Evolutionary conservation across 2,329 filamentous ascomycete genomes (phyloP).

Genomic region (Aspergillus bombycis): DNA sequence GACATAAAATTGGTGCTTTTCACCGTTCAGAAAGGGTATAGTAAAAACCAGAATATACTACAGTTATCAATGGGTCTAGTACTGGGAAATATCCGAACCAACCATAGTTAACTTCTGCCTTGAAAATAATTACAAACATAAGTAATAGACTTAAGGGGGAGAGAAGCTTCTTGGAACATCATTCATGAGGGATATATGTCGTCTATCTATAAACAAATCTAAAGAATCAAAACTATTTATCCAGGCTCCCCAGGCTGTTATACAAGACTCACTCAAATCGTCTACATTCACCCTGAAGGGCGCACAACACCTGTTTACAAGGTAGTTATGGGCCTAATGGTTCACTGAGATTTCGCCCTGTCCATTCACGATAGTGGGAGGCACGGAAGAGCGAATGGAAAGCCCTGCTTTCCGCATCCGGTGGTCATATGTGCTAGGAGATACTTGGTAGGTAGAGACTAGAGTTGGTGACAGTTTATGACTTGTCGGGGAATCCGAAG

Average conservation of each 20-base stretch:
- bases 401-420: not conserved
- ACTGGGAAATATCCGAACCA: not conserved
- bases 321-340: not conserved
- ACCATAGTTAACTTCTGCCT: not conserved
- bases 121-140: no score
- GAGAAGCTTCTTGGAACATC: not conserved
- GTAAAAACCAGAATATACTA: not conserved
- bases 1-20: not conserved
- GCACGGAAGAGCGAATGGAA: not conserved
- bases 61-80: no score
- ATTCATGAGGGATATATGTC: conserved; percentile 5
- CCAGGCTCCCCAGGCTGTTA: not conserved
- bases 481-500: conserved; percentile 74
- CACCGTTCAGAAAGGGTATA: not conserved
- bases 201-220: conserved; percentile 12
- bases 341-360: not conserved
- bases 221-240: conserved; percentile 3
- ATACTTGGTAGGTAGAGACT: not conserved
- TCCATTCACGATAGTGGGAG: not conserved
- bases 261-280: conserved; percentile 1
- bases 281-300: not conserved
- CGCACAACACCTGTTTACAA: not conserved
- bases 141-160: not conserved
- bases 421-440: not conserved
- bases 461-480: conserved; percentile 1